Base-by-base conservation (phyloP, 2,329 filamentous ascomycete species). In the Pseudogymnoascus destructans region DNA sequence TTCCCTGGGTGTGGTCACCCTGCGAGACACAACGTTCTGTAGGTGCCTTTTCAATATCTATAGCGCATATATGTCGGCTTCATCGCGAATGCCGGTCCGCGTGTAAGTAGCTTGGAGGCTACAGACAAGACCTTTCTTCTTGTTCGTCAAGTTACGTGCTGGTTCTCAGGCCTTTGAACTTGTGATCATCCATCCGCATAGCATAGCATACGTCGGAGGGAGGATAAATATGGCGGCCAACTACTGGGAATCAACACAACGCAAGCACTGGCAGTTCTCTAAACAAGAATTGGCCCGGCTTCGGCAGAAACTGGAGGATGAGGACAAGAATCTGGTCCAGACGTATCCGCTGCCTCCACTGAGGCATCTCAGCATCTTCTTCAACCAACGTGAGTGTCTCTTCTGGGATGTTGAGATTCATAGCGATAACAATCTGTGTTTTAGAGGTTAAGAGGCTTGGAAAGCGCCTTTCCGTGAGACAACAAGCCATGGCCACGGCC, bases 241-340 rank as follows among this genome's bases (percentile, higher is more conserved):
- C 73, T 98, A 92, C 75, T 98, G 91, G 91, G 86, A 89, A 63
- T 97, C 93, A 58, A 93, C 89, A 23, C 93, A 98, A 73, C 82
- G 86, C 65, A 86, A 84, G 65, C 82, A 87, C 74, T 98, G 93
- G 93, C 86, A 89, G 59, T 95, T 95, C 72, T 85, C 88, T 52
- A 86, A 89, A 67, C 84, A 89, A 62, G 83, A 91, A 69, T 79
- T 98, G 57, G 80, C 82, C 11, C 78, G 85, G 57, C 81, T 87
- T 70, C 85, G 92, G 59, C 81, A 85, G 68, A 82, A 82, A 66
- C 81, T 95, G 46, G 86, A 88, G 66, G 85, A 90, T 62, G 82
- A 85, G 60, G 87, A 95, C 67, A 80, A 82, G 62, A 79, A 80
- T 42, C 75, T 92, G 11, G 82, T 90, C 61, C 84, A 86, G 65